These are phyloP conservation scores for Aspergillus sp. DNA, from an alignment of 2,329 filamentous ascomycete species.

Conservation along the genomic window DNA sequence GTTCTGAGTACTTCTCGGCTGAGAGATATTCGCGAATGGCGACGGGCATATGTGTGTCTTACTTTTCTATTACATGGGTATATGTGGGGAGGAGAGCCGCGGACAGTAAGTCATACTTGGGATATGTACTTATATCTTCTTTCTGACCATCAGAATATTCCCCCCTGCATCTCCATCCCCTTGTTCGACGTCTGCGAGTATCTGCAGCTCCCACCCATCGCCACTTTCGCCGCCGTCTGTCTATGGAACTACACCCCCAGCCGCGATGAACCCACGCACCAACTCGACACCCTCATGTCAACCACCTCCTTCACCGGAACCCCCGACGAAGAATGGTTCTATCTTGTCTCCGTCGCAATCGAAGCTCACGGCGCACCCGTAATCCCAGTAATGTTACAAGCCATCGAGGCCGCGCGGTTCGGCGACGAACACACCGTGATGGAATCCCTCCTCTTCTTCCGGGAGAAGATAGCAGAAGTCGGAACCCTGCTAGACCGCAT, in stretches of 20 bases:
- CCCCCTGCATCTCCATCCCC: slow-evolving; percentile 76
- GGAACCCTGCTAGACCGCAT: slow-evolving; percentile 75
- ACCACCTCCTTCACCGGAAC: slow-evolving; percentile 90
- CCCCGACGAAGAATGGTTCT: slow-evolving; percentile 98
- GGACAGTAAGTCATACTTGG: too few species aligned
- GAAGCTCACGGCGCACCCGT: slow-evolving; percentile 86
- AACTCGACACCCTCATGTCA: slow-evolving; percentile 81
- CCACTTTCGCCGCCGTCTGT: slow-evolving; percentile 86
- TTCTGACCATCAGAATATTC: slow-evolving; percentile 54
- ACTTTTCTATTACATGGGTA: slow-evolving; percentile 79
- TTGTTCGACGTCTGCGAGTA: slow-evolving; percentile 70
- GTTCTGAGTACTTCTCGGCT: slow-evolving; percentile 79
- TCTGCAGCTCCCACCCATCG: slow-evolving; percentile 84
- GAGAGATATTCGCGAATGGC: slow-evolving; percentile 82
- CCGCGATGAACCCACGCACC: slow-evolving; percentile 72
- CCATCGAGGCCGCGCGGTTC: slow-evolving; percentile 72
- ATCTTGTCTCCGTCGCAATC: slow-evolving; percentile 90
- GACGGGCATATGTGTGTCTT: slow-evolving; percentile 75
- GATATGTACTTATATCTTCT: too few species aligned
- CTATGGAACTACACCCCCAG: slow-evolving; percentile 97
- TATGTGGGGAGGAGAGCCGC: slow-evolving; percentile 77
- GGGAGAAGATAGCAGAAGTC: slow-evolving; percentile 82
- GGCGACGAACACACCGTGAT: slow-evolving; percentile 69
- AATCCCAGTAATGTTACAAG: slow-evolving; percentile 81
- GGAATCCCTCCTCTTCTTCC: slow-evolving; percentile 71